These are phyloP conservation scores for Cladorrhinum sp. DNA, from an alignment of 2,329 filamentous ascomycete species.

Conservation along the genomic window DNA sequence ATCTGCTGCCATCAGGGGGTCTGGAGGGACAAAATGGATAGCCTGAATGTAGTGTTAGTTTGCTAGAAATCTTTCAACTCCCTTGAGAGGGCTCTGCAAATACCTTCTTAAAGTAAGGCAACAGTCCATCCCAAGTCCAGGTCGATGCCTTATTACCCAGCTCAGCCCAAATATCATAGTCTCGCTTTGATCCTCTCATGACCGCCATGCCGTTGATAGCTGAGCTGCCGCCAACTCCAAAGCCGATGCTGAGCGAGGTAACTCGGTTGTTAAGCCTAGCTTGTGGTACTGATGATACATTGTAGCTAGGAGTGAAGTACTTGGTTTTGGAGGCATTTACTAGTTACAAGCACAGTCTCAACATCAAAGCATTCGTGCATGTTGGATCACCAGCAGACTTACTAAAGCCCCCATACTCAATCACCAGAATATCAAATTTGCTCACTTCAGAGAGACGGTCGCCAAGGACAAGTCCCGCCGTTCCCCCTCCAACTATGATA, in stretches of 20 bases:
- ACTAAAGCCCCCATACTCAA: background rate
- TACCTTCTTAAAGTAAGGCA: conserved; percentile 16
- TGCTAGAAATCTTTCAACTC: no score
- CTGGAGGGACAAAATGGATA: conserved; percentile 7
- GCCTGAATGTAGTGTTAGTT: background rate
- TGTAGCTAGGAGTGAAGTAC: background rate
- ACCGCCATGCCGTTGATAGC: background rate
- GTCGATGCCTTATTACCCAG: background rate
- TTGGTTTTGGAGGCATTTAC: background rate
- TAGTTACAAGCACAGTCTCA: no score
- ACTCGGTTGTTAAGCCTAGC: background rate
- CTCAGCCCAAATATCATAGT: background rate
- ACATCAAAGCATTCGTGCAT: no score
- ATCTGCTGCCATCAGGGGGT: conserved; percentile 1
- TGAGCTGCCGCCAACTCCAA: background rate
- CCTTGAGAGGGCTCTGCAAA: background rate
- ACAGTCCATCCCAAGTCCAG: conserved; percentile 3
- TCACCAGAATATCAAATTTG: background rate
- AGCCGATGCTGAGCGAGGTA: background rate
- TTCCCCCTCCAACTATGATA: background rate
- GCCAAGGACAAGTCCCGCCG: background rate
- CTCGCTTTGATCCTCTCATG: background rate
- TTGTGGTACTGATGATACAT: background rate
- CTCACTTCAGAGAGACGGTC: background rate
- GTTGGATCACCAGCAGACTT: no score